Percentiles rank a stretch among this genome's conserved stretches.
These are phyloP conservation scores for Exophiala alcalophila DNA, from an alignment of 2,329 filamentous ascomycete genomes.

Conservation along the genomic window DNA sequence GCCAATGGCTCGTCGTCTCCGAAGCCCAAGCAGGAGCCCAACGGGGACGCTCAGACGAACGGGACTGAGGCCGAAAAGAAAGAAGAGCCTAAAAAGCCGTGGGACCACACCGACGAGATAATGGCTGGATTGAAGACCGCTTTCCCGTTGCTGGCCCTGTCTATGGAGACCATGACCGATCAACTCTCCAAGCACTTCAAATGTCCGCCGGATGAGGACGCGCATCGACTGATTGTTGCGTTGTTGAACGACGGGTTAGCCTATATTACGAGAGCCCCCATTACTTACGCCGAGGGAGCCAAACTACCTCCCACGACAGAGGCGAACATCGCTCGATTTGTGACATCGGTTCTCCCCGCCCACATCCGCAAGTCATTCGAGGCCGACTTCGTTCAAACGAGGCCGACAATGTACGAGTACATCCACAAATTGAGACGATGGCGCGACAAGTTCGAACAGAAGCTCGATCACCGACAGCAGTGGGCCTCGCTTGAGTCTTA, in stretches of 20 bases:
- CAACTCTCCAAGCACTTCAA: conserved; percentile 99
- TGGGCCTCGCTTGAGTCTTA: conserved; percentile 76
- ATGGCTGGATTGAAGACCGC: conserved; percentile 94
- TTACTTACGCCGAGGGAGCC: conserved; percentile 82
- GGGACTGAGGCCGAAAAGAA: conserved; percentile 25
- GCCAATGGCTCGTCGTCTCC: conserved; percentile 33
- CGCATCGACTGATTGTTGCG: conserved; percentile 94
- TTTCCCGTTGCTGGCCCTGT: conserved; percentile 89
- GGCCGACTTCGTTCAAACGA: conserved; percentile 90
- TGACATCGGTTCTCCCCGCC: conserved; percentile 88
- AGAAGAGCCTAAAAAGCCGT: conserved; percentile 68
- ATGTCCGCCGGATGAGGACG: conserved; percentile 96
- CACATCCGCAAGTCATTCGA: conserved; percentile 97
- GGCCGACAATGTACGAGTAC: conserved; percentile 97
- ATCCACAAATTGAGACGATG: conserved; percentile 94
- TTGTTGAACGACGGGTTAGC: conserved; percentile 91
- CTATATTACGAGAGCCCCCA: conserved; percentile 84
- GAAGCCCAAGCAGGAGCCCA: conserved; percentile 55
- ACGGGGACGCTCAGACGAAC: conserved; percentile 45
- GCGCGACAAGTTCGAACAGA: conserved; percentile 97
- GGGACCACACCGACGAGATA: conserved; percentile 95
- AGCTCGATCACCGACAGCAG: conserved; percentile 78
- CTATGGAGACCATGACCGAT: conserved; percentile 99
- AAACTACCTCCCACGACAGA: conserved; percentile 89
- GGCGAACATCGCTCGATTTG: conserved; percentile 93